Conservation (phyloP, 176 grass and related monocot species). For the Oryza meridionalis region DNA sequence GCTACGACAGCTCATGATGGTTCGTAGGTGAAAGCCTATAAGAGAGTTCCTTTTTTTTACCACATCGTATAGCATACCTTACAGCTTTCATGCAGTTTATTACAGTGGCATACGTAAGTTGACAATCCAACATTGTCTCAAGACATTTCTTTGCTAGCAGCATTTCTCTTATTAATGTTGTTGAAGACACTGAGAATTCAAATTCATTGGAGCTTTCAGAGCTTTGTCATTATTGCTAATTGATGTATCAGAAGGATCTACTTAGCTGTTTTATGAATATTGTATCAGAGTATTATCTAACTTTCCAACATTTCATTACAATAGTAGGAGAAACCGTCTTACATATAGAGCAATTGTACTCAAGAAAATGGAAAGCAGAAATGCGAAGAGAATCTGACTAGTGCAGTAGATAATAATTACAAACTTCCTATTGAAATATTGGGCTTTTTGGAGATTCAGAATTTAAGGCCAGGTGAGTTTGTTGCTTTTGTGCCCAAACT, state of each 20-base stretch:
- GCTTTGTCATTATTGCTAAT: not conserved
- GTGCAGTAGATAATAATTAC: not conserved
- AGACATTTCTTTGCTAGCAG: not conserved
- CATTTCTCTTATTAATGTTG: not conserved
- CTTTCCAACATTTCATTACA: not conserved
- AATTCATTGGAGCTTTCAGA: not conserved
- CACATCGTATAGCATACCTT: not conserved
- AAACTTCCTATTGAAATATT: not conserved
- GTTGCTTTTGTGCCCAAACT: not conserved
- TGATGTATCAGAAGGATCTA: not conserved
- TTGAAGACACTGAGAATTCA: slow-evolving; percentile 17
- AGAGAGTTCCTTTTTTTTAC: not conserved
- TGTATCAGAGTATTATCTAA: not conserved
- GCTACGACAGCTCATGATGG: slow-evolving; percentile 11
- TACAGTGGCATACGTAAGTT: slow-evolving; percentile 6
- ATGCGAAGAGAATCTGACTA: not conserved
- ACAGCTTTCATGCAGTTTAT: slow-evolving; percentile 6
- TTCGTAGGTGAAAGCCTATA: not conserved
- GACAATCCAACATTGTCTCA: not conserved
- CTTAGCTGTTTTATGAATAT: not conserved
- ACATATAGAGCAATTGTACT: not conserved
- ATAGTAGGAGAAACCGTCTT: not conserved
- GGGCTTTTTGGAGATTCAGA: not conserved
- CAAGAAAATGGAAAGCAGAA: not conserved
- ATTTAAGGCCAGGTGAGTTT: not conserved